Evolutionary conservation across 2,329 filamentous ascomycete genomes (phyloP).

Genomic region (Arachnomyces sp.): DNA sequence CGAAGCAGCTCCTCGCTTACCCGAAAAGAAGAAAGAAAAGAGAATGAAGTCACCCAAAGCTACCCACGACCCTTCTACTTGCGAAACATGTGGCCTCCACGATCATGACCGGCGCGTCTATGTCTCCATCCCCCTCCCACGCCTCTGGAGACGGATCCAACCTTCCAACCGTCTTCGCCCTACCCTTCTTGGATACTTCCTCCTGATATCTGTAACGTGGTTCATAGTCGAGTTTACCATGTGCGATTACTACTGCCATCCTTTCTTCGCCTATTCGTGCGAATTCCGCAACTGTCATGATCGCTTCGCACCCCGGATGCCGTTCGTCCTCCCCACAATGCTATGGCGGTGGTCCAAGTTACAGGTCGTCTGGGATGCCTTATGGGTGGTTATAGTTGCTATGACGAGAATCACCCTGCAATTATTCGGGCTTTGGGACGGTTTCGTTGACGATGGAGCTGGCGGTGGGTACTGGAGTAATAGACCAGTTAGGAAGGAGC

Average conservation of each 20-base stretch:
- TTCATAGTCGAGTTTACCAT: conserved; percentile 42
- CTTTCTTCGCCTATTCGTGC: conserved; percentile 41
- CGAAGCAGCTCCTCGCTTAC: conserved; percentile 13
- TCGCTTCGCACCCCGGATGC: conserved; percentile 47
- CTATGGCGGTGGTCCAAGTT: conserved; percentile 38
- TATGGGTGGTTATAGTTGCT: conserved; percentile 24
- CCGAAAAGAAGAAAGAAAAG: conserved; percentile 10
- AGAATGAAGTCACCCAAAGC: background rate
- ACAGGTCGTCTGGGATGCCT: conserved; percentile 18
- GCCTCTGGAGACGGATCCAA: conserved; percentile 26
- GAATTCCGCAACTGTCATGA: conserved; percentile 44
- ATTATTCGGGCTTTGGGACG: conserved; percentile 34
- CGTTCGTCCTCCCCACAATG: conserved; percentile 50
- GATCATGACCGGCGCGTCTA: conserved; percentile 22
- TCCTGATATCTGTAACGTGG: conserved; percentile 40
- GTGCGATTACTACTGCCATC: conserved; percentile 47
- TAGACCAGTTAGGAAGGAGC: too few relatives aligned
- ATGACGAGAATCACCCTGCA: conserved; percentile 26
- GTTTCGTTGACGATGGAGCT: conserved; percentile 30
- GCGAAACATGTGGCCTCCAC: conserved; percentile 18
- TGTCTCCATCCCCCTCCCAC: conserved; percentile 27
- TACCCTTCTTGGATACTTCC: conserved; percentile 32
- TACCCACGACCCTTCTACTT: conserved; percentile 10
- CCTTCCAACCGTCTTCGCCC: conserved; percentile 22
- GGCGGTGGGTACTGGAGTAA: conserved; percentile 17